phyloP scores from a whole-genome alignment of 176 grass and related monocot species.

The Melocanna baccifera region DNA sequence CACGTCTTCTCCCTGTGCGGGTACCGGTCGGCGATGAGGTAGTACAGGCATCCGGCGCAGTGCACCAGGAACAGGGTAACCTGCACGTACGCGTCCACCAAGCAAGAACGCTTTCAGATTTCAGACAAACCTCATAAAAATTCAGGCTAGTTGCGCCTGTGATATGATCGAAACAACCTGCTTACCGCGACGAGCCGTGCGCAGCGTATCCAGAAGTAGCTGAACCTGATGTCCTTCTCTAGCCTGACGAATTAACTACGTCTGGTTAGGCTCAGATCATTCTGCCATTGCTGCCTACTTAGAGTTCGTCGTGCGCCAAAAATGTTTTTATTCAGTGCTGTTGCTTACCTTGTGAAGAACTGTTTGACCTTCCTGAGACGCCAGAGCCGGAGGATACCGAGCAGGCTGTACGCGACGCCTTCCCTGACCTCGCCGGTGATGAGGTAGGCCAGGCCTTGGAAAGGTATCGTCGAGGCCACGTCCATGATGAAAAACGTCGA shows the following conservation, averaged over 20 bases:
- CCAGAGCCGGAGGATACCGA: conserved; percentile 84
- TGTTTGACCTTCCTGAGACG: conserved; percentile 86
- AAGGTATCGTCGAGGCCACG: conserved; percentile 86
- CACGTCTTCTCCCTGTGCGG: conserved; percentile 79
- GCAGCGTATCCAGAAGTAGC: conserved; percentile 93
- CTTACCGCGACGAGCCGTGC: conserved; percentile 57
- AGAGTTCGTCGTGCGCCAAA: not conserved
- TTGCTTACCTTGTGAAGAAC: conserved; percentile 81
- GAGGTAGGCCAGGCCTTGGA: conserved; percentile 70
- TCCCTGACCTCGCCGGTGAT: conserved; percentile 61
- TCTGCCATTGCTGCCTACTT: not conserved
- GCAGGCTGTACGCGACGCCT: conserved; percentile 50
- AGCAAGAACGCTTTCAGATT: not conserved
- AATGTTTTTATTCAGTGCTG: no score
- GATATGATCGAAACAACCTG: not conserved
- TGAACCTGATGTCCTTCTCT: conserved; percentile 98
- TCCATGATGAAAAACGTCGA: conserved; percentile 95
- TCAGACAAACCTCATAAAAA: not conserved
- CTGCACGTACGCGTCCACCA: conserved; percentile 18
- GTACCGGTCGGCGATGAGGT: conserved; percentile 79
- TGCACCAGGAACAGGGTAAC: conserved; percentile 93
- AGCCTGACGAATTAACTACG: conserved; percentile 35
- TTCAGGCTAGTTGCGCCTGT: not conserved
- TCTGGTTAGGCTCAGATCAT: not conserved
- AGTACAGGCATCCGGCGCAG: conserved; percentile 81